Evolutionary conservation across 106 monocot species (phyloP), one percentile per base, ranked within the genome.

Genomic region (Ottelia alismoides): DNA sequence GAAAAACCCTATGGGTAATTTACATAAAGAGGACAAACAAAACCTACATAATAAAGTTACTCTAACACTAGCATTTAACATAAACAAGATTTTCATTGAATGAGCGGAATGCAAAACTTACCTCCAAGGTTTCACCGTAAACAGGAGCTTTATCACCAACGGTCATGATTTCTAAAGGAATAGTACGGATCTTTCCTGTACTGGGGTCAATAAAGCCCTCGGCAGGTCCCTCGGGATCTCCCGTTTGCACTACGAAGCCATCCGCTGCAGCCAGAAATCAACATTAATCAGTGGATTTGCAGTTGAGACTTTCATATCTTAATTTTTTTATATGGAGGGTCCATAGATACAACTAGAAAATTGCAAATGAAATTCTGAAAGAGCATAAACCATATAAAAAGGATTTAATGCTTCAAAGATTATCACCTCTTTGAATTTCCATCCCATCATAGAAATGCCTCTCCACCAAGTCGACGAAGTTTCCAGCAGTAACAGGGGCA

Each of bases 361-460:
- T n/a, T n/a, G n/a, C n/a, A n/a, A n/a, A n/a, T n/a, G n/a, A n/a
- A n/a, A n/a, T n/a, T n/a, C n/a, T n/a, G n/a, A n/a, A n/a, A n/a
- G n/a, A n/a, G n/a, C n/a, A n/a, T n/a, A n/a, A n/a, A n/a, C n/a
- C n/a, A n/a, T n/a, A n/a, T n/a, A n/a, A n/a, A n/a, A n/a, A n/a
- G n/a, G n/a, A n/a, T n/a, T n/a, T n/a, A n/a, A n/a, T n/a, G n/a
- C n/a, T n/a, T n/a, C n/a, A n/a, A n/a, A n/a, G n/a, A n/a, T n/a
- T n/a, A 43, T 1, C 70, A 98, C 96, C 79, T 75, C 96, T 78
- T 77, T 98, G 96, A 47, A 98, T 98, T 66, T 89, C 96, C 96
- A 98, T 98, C 64, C 96, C 89, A 72, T 98, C 89, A 62, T 98
- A 98, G 67, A 98, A 98, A 32, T 89, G 85, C 57, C 96, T 74